Conservation (phyloP, 2,329 filamentous ascomycete species). For the Chrysoporthe cubensis region DNA sequence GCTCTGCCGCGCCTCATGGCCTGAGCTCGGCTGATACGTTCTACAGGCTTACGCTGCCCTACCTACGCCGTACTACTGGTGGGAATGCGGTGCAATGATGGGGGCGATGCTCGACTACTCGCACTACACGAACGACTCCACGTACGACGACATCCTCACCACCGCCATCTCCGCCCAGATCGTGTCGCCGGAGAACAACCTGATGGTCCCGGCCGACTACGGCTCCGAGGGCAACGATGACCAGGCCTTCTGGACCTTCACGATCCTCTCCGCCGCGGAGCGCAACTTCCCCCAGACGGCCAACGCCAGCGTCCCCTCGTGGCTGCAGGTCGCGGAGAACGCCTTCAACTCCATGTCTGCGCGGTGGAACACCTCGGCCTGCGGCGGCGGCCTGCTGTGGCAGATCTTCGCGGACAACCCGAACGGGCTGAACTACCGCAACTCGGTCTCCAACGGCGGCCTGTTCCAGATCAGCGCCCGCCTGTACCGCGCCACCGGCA, state of each 20-base stretch:
- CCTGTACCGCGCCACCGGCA: conserved; percentile 70
- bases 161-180: conserved; percentile 63
- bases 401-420: conserved; percentile 78
- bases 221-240: conserved; percentile 75
- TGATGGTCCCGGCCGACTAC: conserved; percentile 59
- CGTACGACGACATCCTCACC: conserved; percentile 63
- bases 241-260: conserved; percentile 74
- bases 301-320: conserved; percentile 59
- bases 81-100: conserved; percentile 68
- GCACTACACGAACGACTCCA: conserved; percentile 64
- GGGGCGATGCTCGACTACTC: conserved; percentile 73
- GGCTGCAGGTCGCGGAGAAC: conserved; percentile 69
- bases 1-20: not conserved
- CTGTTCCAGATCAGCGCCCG: conserved; percentile 82
- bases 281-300: conserved; percentile 65
- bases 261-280: conserved; percentile 70
- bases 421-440: conserved; percentile 81
- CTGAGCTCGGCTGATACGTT: conserved; percentile 9
- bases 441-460: conserved; percentile 79
- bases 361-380: conserved; percentile 71
- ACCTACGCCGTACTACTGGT: conserved; percentile 70
- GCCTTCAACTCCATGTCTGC: conserved; percentile 72
- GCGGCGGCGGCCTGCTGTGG: conserved; percentile 76
- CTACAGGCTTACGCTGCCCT: conserved; percentile 62
- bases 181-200: conserved; percentile 61